These are phyloP conservation scores for Phytophthora hybrid DNA, from an alignment of 352 stramenopile species.

Conservation along the genomic window DNA sequence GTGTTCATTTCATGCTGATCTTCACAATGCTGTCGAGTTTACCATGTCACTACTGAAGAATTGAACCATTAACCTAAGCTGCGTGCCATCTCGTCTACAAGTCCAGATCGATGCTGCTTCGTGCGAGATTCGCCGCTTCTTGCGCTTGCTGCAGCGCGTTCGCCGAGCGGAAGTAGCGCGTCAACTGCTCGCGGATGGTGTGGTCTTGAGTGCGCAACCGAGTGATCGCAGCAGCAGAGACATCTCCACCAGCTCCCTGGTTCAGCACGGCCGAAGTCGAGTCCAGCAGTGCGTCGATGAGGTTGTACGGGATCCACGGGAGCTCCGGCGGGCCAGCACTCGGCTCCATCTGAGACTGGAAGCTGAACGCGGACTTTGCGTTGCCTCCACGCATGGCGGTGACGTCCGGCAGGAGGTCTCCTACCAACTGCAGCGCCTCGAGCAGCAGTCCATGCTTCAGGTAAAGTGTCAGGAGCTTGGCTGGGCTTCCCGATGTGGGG, in stretches of 20 bases:
- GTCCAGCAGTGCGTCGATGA: constrained; percentile 72
- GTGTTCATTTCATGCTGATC: constrained; percentile 21
- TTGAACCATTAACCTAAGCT: constrained; percentile 18
- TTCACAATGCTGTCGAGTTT: background rate
- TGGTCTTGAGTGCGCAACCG: constrained; percentile 43
- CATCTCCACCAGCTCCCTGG: constrained; percentile 15
- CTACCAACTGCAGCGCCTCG: constrained; percentile 68
- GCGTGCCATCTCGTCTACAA: constrained; percentile 21
- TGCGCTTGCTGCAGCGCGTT: constrained; percentile 62
- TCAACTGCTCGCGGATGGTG: constrained; percentile 51
- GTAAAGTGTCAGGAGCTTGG: constrained; percentile 65
- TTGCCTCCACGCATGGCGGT: constrained; percentile 9
- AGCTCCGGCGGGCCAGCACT: constrained; percentile 34
- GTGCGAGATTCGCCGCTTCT: constrained; percentile 53
- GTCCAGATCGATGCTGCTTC: constrained; percentile 32
- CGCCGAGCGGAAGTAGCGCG: constrained; percentile 63
- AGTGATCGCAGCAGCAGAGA: constrained; percentile 29
- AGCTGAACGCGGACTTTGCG: constrained; percentile 24
- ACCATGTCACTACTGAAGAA: constrained; percentile 17
- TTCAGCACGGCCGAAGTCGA: constrained; percentile 50
- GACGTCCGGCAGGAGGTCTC: constrained; percentile 48
- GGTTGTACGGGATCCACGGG: constrained; percentile 76
- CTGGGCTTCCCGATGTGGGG: constrained; percentile 53
- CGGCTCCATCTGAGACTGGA: constrained; percentile 46
- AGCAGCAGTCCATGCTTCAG: constrained; percentile 69